Base-by-base conservation (phyloP, 495 filamentous ascomycete genomes). In the Penicillium dipodomyicola region DNA sequence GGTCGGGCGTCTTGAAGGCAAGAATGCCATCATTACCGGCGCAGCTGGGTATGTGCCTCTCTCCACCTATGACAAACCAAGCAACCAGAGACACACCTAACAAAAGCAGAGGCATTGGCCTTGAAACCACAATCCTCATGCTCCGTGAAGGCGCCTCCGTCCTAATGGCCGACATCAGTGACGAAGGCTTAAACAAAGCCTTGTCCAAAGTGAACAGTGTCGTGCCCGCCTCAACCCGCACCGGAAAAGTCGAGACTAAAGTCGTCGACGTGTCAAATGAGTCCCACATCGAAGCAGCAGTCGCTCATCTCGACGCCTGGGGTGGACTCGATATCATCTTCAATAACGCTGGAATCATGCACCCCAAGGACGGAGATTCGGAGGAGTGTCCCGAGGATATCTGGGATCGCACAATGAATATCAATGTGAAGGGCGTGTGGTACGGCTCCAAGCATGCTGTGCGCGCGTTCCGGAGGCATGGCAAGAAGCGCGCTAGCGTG, bases 301-400 rank as follows among this genome's bases (percentile, higher is more conserved):
- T 96, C 17, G 83, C 85, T 53, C 70, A 77, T 2, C 69, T 91
- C 42, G 92, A 97, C 65, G 56, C 75, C 45, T 96, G 90, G 91
- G 93, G 92, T 62, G 94, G 94, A n/a, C 75, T 90, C 0, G 94
- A 98, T 71, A 79, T 97, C 61, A 89, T 98, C 61, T 98, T 96
- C 84, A 98, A 98, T 82, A 98, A 98, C 68, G 94, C 94, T 1
- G 94, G 94, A n/a, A 98, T 98, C 69, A 98, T 98, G 94, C 92
- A 97, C 71, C 82, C 81, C 30, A 79, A 87, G 52, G 94, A 98
- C 69, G 87, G 82, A 57, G 92, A 96, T 72, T 90, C 93, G 19
- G 73, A 94, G 56, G 78, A 84, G 54, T 96, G 91, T 2, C 84
- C 89, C 12, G 91, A 97, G 74, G 83, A 82, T 52, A 91, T 98